phyloP scores from a whole-genome alignment of 2,329 filamentous ascomycete species.

The Lasiodiplodia theobromae region DNA sequence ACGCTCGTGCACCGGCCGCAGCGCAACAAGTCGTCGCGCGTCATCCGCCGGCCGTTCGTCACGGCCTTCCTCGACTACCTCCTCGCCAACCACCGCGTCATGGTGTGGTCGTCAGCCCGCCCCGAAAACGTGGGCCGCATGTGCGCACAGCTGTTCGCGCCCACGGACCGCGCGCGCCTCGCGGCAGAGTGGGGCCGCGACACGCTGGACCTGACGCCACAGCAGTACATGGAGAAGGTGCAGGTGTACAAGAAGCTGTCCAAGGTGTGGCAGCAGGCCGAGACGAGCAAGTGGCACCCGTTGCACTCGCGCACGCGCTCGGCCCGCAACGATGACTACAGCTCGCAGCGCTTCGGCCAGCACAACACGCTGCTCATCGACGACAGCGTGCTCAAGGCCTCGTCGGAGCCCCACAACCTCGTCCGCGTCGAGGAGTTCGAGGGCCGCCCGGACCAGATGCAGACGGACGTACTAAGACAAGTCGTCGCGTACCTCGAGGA shows the following conservation, averaged over 20 bases:
- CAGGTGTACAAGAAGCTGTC: conserved; percentile 90
- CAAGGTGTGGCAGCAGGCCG: conserved; percentile 68
- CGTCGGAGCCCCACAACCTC: conserved; percentile 83
- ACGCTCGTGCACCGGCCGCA: conserved; percentile 79
- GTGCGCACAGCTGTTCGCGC: conserved; percentile 67
- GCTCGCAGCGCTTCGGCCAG: conserved; percentile 70
- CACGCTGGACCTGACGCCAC: conserved; percentile 68
- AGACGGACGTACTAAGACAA: conserved; percentile 55
- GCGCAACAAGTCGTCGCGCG: conserved; percentile 52
- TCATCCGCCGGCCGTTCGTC: conserved; percentile 73
- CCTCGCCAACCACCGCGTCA: conserved; percentile 76
- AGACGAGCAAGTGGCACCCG: conserved; percentile 54
- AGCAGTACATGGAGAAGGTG: conserved; percentile 73
- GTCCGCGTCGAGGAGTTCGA: conserved; percentile 81
- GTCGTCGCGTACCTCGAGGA: conserved; percentile 62
- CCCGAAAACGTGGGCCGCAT: conserved; percentile 75
- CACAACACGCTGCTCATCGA: conserved; percentile 90
- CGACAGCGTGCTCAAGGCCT: conserved; percentile 81
- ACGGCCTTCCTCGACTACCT: conserved; percentile 75
- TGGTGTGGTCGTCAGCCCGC: conserved; percentile 89
- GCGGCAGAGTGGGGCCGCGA: conserved; percentile 81
- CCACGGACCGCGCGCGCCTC: conserved; percentile 60
- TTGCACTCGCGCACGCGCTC: conserved; percentile 38
- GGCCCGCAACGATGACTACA: neutral
- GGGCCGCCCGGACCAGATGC: conserved; percentile 52